Conservation (phyloP, 495 filamentous ascomycete genomes). For the Talaromyces liani region DNA sequence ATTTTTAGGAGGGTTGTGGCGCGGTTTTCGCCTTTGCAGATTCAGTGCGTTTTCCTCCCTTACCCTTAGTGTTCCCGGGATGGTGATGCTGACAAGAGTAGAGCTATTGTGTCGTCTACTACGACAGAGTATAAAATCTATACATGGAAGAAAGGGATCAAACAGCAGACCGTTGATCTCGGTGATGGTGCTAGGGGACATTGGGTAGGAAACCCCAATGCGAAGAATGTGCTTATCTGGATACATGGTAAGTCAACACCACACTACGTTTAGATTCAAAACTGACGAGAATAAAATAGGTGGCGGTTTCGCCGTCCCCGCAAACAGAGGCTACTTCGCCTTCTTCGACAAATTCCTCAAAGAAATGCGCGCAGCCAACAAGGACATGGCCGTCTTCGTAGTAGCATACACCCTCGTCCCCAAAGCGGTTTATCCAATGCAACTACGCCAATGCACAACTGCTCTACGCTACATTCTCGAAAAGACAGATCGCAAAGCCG, state of each 20-base stretch:
- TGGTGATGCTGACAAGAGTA: constrained; percentile 10
- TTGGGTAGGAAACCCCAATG: constrained; percentile 51
- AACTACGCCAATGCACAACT: constrained; percentile 49
- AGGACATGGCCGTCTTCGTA: constrained; percentile 42
- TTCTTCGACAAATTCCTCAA: constrained; percentile 42
- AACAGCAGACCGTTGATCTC: constrained; percentile 41
- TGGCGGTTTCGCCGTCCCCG: constrained; percentile 52
- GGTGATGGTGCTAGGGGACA: constrained; percentile 44
- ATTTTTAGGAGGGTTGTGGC: constrained; percentile 18
- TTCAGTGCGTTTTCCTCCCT: constrained; percentile 21
- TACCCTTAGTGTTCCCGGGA: neutral
- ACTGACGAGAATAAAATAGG: constrained; percentile 23
- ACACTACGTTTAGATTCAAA: neutral
- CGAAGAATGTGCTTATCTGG: constrained; percentile 51
- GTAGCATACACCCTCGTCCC: constrained; percentile 56
- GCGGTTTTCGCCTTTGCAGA: constrained; percentile 21
- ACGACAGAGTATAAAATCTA: constrained; percentile 36
- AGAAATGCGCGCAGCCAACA: constrained; percentile 21
- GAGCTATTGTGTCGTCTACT: constrained; percentile 29
- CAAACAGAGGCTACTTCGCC: constrained; percentile 40
- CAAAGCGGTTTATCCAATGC: constrained; percentile 47
- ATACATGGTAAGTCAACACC: constrained; percentile 43
- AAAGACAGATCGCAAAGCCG: constrained; percentile 28
- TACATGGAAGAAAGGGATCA: constrained; percentile 37
- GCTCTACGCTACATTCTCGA: constrained; percentile 45